These are phyloP conservation scores for Stagonosporopsis chrysanthemi DNA, from an alignment of 2,329 filamentous ascomycete species.

Conservation along the genomic window DNA sequence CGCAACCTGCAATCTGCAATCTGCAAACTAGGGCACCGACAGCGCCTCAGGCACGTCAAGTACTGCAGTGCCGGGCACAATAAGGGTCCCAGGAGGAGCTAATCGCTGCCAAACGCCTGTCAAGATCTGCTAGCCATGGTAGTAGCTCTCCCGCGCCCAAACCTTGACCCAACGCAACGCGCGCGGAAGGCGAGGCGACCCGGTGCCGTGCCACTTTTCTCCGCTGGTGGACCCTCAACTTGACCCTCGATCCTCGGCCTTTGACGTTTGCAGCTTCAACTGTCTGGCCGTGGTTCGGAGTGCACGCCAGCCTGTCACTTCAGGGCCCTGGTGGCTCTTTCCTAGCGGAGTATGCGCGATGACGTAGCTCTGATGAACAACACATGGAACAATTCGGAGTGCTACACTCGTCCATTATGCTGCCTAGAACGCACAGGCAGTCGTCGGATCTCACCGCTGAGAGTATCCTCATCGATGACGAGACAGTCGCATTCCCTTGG, in stretches of 20 bases:
- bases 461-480: too few relatives aligned
- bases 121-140: conserved; percentile 18
- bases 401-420: too few relatives aligned
- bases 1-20: too few relatives aligned
- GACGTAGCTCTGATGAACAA: background rate
- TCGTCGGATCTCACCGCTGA: too few relatives aligned
- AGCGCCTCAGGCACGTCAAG: background rate
- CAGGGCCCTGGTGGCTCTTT: too few relatives aligned
- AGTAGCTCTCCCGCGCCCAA: conserved; percentile 26
- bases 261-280: too few relatives aligned
- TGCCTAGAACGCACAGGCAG: too few relatives aligned
- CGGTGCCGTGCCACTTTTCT: conserved; percentile 21
- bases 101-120: background rate
- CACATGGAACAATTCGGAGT: too few relatives aligned
- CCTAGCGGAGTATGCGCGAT: background rate
- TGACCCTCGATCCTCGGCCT: too few relatives aligned
- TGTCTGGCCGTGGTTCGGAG: too few relatives aligned
- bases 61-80: conserved; percentile 15
- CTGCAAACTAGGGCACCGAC: background rate
- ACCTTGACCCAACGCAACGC: conserved; percentile 10
- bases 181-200: conserved; percentile 27
- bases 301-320: too few relatives aligned
- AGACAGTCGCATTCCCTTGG: too few relatives aligned
- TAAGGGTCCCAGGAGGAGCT: conserved; percentile 20
- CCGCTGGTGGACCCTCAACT: conserved; percentile 3